These are phyloP conservation scores for Lentinula edodes DNA, from an alignment of 768 basidiomycete species.

Conservation along the genomic window DNA sequence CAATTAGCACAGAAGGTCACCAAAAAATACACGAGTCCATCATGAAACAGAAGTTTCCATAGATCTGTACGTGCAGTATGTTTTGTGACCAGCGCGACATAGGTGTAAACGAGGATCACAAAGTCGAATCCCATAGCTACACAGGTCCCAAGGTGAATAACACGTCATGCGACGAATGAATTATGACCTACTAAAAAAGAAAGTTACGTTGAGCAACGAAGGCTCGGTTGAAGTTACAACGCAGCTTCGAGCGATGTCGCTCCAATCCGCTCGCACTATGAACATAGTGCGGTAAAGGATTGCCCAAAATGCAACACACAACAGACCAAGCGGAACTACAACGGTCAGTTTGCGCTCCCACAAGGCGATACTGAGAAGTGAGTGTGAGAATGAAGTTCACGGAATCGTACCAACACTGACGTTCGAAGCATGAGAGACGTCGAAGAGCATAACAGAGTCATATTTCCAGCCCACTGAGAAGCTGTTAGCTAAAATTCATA, in stretches of 20 bases:
- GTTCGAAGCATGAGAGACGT: constrained; percentile 69
- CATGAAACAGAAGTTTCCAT: constrained; percentile 69
- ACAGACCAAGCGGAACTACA: constrained; percentile 41
- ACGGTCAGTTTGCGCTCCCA: constrained; percentile 59
- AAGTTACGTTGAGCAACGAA: constrained; percentile 54
- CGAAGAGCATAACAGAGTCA: constrained; percentile 59
- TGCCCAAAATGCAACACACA: constrained; percentile 61
- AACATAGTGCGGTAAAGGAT: constrained; percentile 69
- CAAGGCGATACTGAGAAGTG: constrained; percentile 48
- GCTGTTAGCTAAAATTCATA: constrained; percentile 25
- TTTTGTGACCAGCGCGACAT: constrained; percentile 44
- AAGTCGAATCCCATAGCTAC: constrained; percentile 70
- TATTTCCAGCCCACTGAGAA: constrained; percentile 56
- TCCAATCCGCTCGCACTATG: constrained; percentile 54
- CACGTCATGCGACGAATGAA: not conserved
- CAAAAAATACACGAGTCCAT: constrained; percentile 67
- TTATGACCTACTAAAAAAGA: constrained; percentile 60
- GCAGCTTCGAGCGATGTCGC: constrained; percentile 33
- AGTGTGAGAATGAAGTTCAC: constrained; percentile 1
- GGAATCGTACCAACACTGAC: constrained; percentile 27
- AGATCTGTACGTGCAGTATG: constrained; percentile 53
- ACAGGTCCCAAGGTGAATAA: not conserved
- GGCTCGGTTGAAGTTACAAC: constrained; percentile 49
- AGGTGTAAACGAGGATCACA: constrained; percentile 50
- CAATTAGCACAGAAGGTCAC: constrained; percentile 62